phyloP scores from a whole-genome alignment of 2,329 filamentous ascomycete genomes.

The Pyrenochaeta sp. region DNA sequence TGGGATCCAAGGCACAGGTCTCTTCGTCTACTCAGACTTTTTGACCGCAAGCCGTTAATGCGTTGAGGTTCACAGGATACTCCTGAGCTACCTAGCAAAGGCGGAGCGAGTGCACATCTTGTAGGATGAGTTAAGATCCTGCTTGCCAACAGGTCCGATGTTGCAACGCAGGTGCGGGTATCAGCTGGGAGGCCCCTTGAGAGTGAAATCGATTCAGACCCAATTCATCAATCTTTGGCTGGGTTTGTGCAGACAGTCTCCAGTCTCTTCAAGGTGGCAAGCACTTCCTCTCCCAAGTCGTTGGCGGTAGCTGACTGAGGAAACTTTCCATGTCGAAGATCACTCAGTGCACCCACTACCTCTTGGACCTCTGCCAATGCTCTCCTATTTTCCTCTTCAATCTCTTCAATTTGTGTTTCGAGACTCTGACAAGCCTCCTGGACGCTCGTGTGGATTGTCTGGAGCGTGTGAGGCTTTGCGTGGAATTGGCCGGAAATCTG shows the following conservation, averaged over 20 bases:
- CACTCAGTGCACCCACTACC: slow-evolving; percentile 76
- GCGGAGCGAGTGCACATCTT: too few species aligned
- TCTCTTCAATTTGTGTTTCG: slow-evolving; percentile 69
- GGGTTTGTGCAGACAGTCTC: slow-evolving; percentile 64
- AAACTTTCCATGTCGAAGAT: slow-evolving; percentile 81
- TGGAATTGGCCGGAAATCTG: slow-evolving; percentile 65
- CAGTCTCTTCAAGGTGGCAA: slow-evolving; percentile 70
- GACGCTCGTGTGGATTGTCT: slow-evolving; percentile 72
- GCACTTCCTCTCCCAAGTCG: slow-evolving; percentile 68
- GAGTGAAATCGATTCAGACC: too few species aligned
- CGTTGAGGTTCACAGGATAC: too few species aligned
- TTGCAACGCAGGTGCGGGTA: too few species aligned
- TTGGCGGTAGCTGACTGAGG: slow-evolving; percentile 60
- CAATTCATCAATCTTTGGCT: too few species aligned
- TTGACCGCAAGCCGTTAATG: too few species aligned
- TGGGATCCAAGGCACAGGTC: too few species aligned
- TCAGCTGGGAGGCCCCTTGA: too few species aligned
- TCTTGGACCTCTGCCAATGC: slow-evolving; percentile 69
- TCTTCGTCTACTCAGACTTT: too few species aligned
- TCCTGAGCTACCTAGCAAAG: too few species aligned
- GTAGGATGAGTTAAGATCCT: too few species aligned
- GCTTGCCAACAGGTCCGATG: too few species aligned
- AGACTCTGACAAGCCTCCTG: slow-evolving; percentile 70
- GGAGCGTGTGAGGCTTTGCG: slow-evolving; percentile 65
- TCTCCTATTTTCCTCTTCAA: slow-evolving; percentile 69